Evolutionary conservation across 139 green algal species (phyloP), one percentile per base, ranked within the genome.

Genomic region (Pleodorina starrii): DNA sequence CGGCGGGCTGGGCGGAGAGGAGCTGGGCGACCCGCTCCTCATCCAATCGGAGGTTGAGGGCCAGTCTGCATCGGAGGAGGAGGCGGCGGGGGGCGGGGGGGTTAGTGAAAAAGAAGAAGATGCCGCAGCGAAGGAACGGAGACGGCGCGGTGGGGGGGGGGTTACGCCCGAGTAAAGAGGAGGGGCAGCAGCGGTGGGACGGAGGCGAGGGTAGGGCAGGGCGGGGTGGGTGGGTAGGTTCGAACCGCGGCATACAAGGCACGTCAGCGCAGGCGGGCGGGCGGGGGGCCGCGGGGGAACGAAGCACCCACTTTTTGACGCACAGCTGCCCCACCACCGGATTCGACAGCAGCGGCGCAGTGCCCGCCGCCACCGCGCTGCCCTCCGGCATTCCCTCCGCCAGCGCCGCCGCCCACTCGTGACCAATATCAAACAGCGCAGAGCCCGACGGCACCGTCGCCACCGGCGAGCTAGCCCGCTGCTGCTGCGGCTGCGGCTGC

Each of bases 1-100:
- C 63, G 63, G 27, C n/a, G n/a, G n/a, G n/a, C 29, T 7, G 57
- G 6, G 16, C 76, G 63, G 86, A 35, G 57, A 97, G 89, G 66
- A 97, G 91, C 89, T 95, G 88, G 12, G 85, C 84, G 25, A 97
- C 84, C 10, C 94, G 88, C 72, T 87, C 75, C 86, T 97, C 94
- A 57, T 97, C 94, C 81, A 97, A 87, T 19, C 86, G 63, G 40
- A 97, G 83, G 11, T 72, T 90, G 35, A 96, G 51, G 43, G 89
- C 68, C 75, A 96, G 86, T 36, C 94, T 84, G 50, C 0, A n/a
- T n/a, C n/a, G n/a, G n/a, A n/a, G n/a, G n/a, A n/a, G n/a, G n/a
- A n/a, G n/a, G n/a, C n/a, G n/a, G n/a, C n/a, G n/a, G n/a, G n/a
- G n/a, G n/a, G n/a, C n/a, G n/a, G n/a, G n/a, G n/a, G n/a, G n/a